A percentile compares a stretch with the other conserved stretches of the same genome.
Evolutionary conservation across 2,329 filamentous ascomycete species (phyloP).

Genomic region (Alternaria infectoria): DNA sequence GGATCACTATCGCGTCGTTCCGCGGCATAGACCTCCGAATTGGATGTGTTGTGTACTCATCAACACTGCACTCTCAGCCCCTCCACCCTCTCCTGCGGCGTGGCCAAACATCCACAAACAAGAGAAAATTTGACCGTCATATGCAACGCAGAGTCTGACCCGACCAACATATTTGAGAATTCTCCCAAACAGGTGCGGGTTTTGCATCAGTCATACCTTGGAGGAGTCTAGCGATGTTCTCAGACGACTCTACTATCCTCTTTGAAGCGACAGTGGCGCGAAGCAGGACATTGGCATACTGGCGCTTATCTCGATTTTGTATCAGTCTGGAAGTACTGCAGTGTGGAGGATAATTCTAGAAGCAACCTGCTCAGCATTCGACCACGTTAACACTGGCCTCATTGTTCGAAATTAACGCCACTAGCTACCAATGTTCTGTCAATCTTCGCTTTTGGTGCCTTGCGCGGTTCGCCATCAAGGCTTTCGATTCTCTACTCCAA

Average conservation of each 20-base stretch:
- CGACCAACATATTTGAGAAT: not conserved
- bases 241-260: not conserved
- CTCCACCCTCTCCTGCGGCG: not conserved
- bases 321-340: not conserved
- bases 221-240: not conserved
- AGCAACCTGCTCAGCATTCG: not conserved
- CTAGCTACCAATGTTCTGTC: not conserved
- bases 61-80: not conserved
- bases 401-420: not conserved
- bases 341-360: not conserved
- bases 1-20: too few species aligned
- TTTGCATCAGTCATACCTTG: not conserved
- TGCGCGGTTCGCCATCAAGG: not conserved
- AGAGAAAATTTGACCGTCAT: not conserved
- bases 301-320: not conserved
- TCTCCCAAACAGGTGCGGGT: not conserved
- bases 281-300: not conserved
- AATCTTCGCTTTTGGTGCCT: not conserved
- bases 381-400: not conserved
- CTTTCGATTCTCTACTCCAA: not conserved
- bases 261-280: not conserved
- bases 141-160: not conserved
- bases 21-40: not conserved
- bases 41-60: not conserved
- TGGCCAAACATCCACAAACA: not conserved